A percentile compares a stretch with the other conserved stretches of the same genome.
phyloP scores from a whole-genome alignment of 2,329 filamentous ascomycete species.

The Colletotrichum lentis region DNA sequence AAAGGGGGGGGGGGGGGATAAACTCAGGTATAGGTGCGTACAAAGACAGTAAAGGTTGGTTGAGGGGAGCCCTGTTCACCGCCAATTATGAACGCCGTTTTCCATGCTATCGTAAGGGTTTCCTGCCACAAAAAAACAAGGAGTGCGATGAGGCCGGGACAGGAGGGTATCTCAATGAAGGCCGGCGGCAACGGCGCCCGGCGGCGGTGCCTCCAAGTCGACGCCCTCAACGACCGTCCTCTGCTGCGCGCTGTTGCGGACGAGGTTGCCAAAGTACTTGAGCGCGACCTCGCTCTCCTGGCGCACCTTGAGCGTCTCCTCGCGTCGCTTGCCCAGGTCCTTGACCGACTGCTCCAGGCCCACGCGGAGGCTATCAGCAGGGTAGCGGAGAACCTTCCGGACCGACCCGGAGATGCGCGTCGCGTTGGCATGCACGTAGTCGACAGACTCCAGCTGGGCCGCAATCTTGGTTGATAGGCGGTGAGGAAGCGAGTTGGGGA shows the following conservation, averaged over 20 bases:
- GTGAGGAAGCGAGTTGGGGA: constrained; percentile 86
- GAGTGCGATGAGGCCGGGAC: constrained; percentile 9
- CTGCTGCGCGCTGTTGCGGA: constrained; percentile 68
- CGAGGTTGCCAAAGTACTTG: constrained; percentile 90
- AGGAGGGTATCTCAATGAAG: constrained; percentile 21
- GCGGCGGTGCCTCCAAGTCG: constrained; percentile 64
- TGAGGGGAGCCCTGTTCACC: constrained; percentile 26
- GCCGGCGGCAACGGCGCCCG: constrained; percentile 40
- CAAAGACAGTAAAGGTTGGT: constrained; percentile 13
- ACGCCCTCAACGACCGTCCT: constrained; percentile 59
- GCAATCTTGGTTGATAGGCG: constrained; percentile 87
- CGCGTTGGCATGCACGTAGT: constrained; percentile 92
- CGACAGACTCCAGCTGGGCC: constrained; percentile 78
- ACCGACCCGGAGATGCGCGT: constrained; percentile 84
- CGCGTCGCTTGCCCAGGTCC: constrained; percentile 77
- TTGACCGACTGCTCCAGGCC: constrained; percentile 86
- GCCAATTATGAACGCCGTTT: constrained; percentile 33
- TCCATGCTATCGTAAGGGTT: constrained; percentile 36
- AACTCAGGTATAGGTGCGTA: constrained; percentile 31
- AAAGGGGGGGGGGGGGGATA: constrained; percentile 26
- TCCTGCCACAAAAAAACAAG: constrained; percentile 33
- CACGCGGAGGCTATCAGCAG: constrained; percentile 84
- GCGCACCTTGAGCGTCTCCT: constrained; percentile 83
- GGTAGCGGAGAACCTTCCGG: constrained; percentile 86
- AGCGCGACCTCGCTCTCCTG: constrained; percentile 84